A percentile compares a stretch with the other conserved stretches of the same genome.
phyloP scores from a whole-genome alignment of 805 yeast genomes.

The Yamadazyma endophytica region DNA sequence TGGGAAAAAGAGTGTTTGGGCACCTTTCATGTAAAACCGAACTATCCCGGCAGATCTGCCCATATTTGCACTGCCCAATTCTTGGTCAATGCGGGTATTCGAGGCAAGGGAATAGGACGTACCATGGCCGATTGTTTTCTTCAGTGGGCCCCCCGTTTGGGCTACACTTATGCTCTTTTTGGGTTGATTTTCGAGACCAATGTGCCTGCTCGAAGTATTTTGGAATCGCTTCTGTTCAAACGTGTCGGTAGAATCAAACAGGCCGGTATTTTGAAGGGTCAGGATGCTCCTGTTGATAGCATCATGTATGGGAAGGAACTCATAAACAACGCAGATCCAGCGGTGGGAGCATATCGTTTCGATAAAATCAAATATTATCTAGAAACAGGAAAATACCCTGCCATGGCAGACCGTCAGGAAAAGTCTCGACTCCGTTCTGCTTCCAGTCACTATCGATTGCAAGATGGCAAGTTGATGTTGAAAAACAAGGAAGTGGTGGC shows the following conservation, averaged over 20 bases:
- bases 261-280: constrained; percentile 87
- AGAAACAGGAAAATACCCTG: constrained; percentile 84
- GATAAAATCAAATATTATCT: constrained; percentile 75
- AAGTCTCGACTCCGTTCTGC: constrained; percentile 81
- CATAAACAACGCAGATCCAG: constrained; percentile 49
- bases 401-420: constrained; percentile 74
- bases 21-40: constrained; percentile 77
- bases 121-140: constrained; percentile 78
- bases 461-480: constrained; percentile 68
- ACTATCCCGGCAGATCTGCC: constrained; percentile 88
- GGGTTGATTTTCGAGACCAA: constrained; percentile 88
- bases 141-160: constrained; percentile 88
- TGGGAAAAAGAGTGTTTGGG: constrained; percentile 96
- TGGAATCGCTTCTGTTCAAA: constrained; percentile 73
- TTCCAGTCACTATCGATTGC: constrained; percentile 71
- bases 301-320: constrained; percentile 80
- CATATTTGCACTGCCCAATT: constrained; percentile 91
- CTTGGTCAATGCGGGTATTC: constrained; percentile 85
- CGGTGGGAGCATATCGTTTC: constrained; percentile 55
- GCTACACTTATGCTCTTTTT: constrained; percentile 80
- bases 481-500: constrained; percentile 82
- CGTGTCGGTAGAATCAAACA: constrained; percentile 75
- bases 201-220: constrained; percentile 71
- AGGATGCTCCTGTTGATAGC: constrained; percentile 82
- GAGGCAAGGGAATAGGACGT: constrained; percentile 89